Evolutionary conservation across 2,329 filamentous ascomycete species (phyloP).

Genomic region (Pseudopyrenochaeta lycopersici): DNA sequence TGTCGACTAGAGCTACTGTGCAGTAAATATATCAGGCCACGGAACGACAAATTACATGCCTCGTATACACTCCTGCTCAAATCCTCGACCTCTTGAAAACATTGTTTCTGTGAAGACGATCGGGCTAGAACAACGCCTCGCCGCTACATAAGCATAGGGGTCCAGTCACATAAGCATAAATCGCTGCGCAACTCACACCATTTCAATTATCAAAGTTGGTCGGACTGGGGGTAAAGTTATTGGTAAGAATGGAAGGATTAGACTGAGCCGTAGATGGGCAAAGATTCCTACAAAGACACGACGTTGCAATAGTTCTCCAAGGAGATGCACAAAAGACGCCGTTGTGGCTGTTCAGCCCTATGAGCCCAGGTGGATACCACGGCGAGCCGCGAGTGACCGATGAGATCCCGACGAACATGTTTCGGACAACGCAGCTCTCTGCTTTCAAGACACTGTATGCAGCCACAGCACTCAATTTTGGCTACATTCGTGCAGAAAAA

Average conservation of each 20-base stretch:
- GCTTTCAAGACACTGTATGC: not conserved
- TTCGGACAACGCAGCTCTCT: constrained; percentile 11
- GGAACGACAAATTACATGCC: not conserved
- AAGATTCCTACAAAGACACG: not conserved
- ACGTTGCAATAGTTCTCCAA: not conserved
- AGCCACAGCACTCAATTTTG: not conserved
- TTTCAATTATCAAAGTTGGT: not conserved
- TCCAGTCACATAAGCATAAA: constrained; percentile 2
- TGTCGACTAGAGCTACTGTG: too few relatives aligned
- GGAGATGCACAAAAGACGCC: not conserved
- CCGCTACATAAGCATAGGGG: not conserved
- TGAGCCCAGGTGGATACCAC: constrained; percentile 10
- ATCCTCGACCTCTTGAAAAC: not conserved
- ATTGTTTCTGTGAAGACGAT: not conserved
- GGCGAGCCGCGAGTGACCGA: constrained; percentile 18
- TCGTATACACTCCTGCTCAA: not conserved
- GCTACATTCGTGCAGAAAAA: not conserved
- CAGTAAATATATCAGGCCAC: not conserved
- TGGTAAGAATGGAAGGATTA: not conserved
- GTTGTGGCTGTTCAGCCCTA: too few relatives aligned
- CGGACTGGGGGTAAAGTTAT: not conserved
- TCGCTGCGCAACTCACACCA: constrained; percentile 1
- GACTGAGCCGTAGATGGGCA: not conserved
- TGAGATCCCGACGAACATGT: constrained; percentile 23
- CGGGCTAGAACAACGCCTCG: not conserved